A percentile compares a stretch with the other conserved stretches of the same genome.
phyloP scores from a whole-genome alignment of 169 alveolate species.

The Cryptosporidium meleagridis region DNA sequence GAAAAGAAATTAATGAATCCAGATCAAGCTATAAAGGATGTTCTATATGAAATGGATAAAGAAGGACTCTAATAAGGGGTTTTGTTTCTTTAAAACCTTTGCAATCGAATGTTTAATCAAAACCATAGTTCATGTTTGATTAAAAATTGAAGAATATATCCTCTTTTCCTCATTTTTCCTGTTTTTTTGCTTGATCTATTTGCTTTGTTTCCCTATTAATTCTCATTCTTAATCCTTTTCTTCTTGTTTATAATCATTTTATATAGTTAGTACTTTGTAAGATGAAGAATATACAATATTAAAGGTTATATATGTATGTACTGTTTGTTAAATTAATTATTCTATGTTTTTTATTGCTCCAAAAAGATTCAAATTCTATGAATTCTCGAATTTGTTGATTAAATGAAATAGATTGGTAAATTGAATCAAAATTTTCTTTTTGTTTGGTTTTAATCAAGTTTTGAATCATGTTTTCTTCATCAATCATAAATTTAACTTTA shows the following conservation, averaged over 20 bases:
- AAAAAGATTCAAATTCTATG: neutral
- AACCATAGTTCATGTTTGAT: too few relatives aligned
- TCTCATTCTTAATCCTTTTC: neutral
- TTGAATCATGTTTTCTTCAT: neutral
- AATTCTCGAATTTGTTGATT: neutral
- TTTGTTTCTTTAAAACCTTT: neutral
- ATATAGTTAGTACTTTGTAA: neutral
- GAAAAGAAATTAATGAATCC: slow-evolving; percentile 3
- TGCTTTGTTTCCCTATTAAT: too few relatives aligned
- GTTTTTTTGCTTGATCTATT: neutral
- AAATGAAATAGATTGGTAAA: neutral
- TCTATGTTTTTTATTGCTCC: neutral
- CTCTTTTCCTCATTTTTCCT: too few relatives aligned
- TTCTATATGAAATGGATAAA: neutral
- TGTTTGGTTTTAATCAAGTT: neutral
- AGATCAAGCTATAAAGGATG: slow-evolving; percentile 21
- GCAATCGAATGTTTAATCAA: neutral
- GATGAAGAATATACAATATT: too few relatives aligned
- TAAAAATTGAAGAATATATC: too few relatives aligned
- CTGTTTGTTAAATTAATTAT: neutral
- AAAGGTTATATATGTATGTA: neutral
- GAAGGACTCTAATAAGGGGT: neutral
- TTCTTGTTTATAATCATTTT: neutral
- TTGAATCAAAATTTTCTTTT: neutral
- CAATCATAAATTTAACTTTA: neutral